Base-by-base conservation (phyloP, 2,329 filamentous ascomycete genomes). In the Aspergillus caelatus region DNA sequence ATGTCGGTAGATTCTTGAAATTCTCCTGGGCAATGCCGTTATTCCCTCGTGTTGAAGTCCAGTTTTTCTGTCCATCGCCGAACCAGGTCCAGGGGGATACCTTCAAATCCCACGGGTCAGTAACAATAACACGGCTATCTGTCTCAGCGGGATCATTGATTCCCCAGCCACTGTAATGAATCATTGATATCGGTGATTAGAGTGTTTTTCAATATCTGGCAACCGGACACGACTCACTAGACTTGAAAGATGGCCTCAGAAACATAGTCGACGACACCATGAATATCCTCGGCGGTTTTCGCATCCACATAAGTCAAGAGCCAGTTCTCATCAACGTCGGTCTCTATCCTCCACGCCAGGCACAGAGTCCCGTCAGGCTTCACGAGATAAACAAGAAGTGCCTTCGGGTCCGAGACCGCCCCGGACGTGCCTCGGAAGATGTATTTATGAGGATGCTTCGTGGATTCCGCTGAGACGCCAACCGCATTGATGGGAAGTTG, bases 21-120 rank as follows among this genome's bases (percentile, higher is more conserved):
- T 67, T 67, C 41, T 56, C 60, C 11, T 67, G 66, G 0, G 66
- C 66, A 36, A 67, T 66, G 14, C 45, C 66, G 26, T 67, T 67
- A 16, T 67, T 67, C 41, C 66, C 66, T 3, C 58, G 58, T 1
- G 64, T 62, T 3, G 64, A 62, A 11, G 60, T 65, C 36, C 65
- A 67, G 9, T 63, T 61, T 10, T 5, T 54, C 4, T 39, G 16
- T 4, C 66, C 66, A 23, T 66, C 64, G 32, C 64, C 43, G 32
- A 60, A 45, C 66, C 66, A 67, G 23, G 64, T 65, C 55, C 55
- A 63, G 8, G 48, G 34, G 3, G 66, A 67, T 4, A 55, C 39
- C 9, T 3, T 16, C 0, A 16, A 2, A 39, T 65, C 64, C 66
- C 66, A 67, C 1, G 66, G 64, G 16, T 67, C 36, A 6, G 12